Evolutionary conservation across 2,329 filamentous ascomycete species (phyloP).

Genomic region (Fusarium tjaetaba): DNA sequence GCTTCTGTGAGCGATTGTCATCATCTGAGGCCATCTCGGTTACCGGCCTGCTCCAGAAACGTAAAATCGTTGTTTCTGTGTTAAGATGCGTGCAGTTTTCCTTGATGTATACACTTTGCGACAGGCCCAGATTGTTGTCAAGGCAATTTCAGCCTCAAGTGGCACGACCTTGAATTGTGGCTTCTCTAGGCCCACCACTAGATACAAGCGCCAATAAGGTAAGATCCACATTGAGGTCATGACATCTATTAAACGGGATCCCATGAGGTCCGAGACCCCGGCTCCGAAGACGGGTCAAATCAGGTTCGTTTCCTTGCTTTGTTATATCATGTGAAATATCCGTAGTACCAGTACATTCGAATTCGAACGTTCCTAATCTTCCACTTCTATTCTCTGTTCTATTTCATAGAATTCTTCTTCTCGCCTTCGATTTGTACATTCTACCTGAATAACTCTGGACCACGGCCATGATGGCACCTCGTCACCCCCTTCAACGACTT

Average conservation of each 20-base stretch:
- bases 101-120: constrained; percentile 15
- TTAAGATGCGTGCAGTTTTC: constrained; percentile 5
- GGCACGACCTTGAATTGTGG: constrained; percentile 36
- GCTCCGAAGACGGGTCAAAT: constrained; percentile 8
- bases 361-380: background rate
- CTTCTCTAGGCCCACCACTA: constrained; percentile 8
- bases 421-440: background rate
- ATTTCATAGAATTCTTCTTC: background rate
- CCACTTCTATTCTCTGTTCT: background rate
- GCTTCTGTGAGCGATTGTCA: constrained; percentile 53
- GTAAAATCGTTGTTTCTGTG: background rate
- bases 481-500: constrained; percentile 73
- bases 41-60: background rate
- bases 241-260: constrained; percentile 17
- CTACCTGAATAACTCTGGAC: background rate
- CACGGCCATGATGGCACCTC: constrained; percentile 48
- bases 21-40: constrained; percentile 45
- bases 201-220: background rate
- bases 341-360: background rate
- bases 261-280: constrained; percentile 30
- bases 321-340: constrained; percentile 2
- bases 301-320: constrained; percentile 13
- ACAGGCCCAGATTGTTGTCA: constrained; percentile 23
- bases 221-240: constrained; percentile 39
- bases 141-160: constrained; percentile 39